phyloP scores from a whole-genome alignment of 768 basidiomycete species.

The Rhodotorula toruloides region DNA sequence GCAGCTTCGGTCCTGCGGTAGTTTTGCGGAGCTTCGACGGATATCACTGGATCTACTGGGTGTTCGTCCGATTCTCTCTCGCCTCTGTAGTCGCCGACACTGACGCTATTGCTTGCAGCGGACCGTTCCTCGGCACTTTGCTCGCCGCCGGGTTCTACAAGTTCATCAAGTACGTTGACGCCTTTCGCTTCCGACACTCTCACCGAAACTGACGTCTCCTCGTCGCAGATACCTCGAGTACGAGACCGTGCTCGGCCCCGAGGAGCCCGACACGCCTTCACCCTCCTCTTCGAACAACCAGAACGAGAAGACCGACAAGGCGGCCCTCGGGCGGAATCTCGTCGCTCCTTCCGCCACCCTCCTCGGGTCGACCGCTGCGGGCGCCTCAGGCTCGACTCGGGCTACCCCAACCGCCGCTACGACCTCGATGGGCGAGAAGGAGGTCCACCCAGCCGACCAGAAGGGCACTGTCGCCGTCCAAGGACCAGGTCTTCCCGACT shows the following conservation, averaged over 20 bases:
- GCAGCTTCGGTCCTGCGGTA: constrained; percentile 33
- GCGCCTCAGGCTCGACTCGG: not conserved
- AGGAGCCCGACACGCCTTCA: constrained; percentile 1
- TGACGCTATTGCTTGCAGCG: not conserved
- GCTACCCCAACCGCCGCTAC: not conserved
- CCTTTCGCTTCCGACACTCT: not conserved
- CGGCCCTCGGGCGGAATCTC: constrained; percentile 2
- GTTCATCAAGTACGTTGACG: constrained; percentile 18
- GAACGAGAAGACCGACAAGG: not conserved
- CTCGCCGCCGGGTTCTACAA: constrained; percentile 30
- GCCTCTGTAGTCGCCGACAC: not conserved
- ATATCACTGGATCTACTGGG: constrained; percentile 31
- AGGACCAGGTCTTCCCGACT: constrained; percentile 10
- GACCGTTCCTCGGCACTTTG: not conserved
- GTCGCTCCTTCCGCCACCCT: constrained; percentile 4
- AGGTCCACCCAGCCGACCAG: not conserved
- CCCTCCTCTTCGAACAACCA: not conserved
- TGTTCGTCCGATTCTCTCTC: not conserved
- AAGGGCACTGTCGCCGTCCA: not conserved
- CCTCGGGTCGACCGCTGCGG: not conserved
- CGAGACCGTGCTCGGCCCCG: constrained; percentile 30
- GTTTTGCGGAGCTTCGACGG: constrained; percentile 12
- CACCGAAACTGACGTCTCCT: not conserved
- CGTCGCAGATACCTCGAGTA: constrained; percentile 19
- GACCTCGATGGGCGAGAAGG: not conserved